A percentile compares a stretch with the other conserved stretches of the same genome.
Conservation (phyloP, 768 basidiomycete species). For the Phylloporus scabripes region DNA sequence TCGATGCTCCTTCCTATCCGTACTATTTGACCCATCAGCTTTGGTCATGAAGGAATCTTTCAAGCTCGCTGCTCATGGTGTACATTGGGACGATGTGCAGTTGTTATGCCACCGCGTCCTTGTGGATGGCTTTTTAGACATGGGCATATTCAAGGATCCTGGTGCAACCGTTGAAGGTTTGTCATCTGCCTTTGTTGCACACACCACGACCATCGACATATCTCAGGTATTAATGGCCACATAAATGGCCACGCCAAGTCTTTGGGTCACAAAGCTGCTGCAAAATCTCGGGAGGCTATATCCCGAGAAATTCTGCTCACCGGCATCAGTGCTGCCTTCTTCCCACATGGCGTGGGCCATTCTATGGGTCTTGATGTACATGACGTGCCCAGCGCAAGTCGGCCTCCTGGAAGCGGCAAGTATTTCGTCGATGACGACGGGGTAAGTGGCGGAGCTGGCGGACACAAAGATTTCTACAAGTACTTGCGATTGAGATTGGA, state of each 20-base stretch:
- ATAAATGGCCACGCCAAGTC: not conserved
- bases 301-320: slow-evolving; percentile 59
- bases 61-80: slow-evolving; percentile 61
- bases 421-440: slow-evolving; percentile 68
- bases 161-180: slow-evolving; percentile 29
- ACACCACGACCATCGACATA: not conserved
- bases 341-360: slow-evolving; percentile 91
- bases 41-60: slow-evolving; percentile 56
- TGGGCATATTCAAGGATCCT: slow-evolving; percentile 81
- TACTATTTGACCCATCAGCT: not conserved
- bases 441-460: slow-evolving; percentile 53
- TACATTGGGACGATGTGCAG: slow-evolving; percentile 89
- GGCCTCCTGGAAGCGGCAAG: slow-evolving; percentile 53
- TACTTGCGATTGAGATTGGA: slow-evolving; percentile 77
- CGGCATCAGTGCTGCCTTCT: slow-evolving; percentile 81
- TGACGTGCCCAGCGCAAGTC: slow-evolving; percentile 81
- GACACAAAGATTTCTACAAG: slow-evolving; percentile 67
- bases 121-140: slow-evolving; percentile 71
- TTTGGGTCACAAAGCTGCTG: not conserved
- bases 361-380: slow-evolving; percentile 93
- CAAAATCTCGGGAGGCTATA: slow-evolving; percentile 15
- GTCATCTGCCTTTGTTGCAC: not conserved
- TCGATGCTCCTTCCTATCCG: not conserved
- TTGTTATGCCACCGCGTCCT: slow-evolving; percentile 76
- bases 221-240: slow-evolving; percentile 4